These are phyloP conservation scores for Stropharia rugosoannulata DNA, from an alignment of 768 basidiomycete species.

Conservation along the genomic window DNA sequence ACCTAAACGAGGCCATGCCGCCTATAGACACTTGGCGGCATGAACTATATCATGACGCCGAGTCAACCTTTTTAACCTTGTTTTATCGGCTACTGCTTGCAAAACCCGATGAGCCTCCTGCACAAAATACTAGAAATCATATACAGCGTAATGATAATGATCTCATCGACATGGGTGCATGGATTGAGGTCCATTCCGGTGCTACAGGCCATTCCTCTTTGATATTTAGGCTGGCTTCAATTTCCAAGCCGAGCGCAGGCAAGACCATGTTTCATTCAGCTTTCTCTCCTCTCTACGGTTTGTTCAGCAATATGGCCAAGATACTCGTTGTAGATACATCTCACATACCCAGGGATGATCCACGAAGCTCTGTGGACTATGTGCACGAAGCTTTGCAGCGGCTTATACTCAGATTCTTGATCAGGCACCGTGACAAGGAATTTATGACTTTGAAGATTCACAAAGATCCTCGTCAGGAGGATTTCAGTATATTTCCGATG, in stretches of 20 bases:
- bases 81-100: background rate
- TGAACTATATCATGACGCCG: conserved; percentile 3
- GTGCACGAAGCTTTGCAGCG: conserved; percentile 5
- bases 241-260: background rate
- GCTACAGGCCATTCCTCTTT: background rate
- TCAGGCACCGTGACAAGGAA: background rate
- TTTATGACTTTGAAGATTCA: background rate
- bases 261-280: background rate
- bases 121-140: too few relatives aligned
- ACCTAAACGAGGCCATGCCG: background rate
- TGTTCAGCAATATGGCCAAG: background rate
- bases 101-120: background rate
- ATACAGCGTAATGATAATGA: too few relatives aligned
- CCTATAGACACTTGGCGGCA: background rate
- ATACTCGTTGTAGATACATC: background rate
- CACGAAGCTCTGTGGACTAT: background rate
- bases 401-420: conserved; percentile 1
- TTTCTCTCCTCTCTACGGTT: background rate
- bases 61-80: background rate
- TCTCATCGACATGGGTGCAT: too few relatives aligned
- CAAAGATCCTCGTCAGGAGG: too few relatives aligned
- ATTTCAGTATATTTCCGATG: too few relatives aligned
- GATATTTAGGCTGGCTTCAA: background rate
- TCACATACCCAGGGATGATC: background rate
- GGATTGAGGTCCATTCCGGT: too few relatives aligned